phyloP scores from a whole-genome alignment of 2,329 filamentous ascomycete genomes.

The Hymenoscyphus repandus region DNA sequence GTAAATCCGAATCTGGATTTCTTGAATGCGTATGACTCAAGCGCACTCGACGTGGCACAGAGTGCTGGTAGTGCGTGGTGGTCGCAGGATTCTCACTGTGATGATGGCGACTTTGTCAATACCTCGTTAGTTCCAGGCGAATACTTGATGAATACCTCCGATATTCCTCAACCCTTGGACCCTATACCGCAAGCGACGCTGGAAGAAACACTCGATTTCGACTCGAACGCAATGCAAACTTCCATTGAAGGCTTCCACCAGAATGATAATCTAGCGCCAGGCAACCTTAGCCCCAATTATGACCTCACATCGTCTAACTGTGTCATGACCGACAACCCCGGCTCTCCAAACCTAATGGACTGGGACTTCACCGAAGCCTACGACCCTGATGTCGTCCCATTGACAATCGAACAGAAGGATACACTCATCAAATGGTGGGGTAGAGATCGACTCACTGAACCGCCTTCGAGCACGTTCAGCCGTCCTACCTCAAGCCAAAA shows the following conservation, averaged over 20 bases:
- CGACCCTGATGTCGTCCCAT: neutral
- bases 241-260: neutral
- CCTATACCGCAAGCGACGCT: neutral
- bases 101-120: neutral
- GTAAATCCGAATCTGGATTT: neutral
- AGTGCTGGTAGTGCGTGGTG: neutral
- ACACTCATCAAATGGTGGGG: slow-evolving; percentile 8
- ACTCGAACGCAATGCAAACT: neutral
- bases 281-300: neutral
- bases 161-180: neutral
- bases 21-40: neutral
- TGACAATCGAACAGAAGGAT: neutral
- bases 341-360: neutral
- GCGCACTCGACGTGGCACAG: neutral
- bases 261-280: neutral
- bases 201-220: neutral
- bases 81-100: neutral
- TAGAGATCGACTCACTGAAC: slow-evolving; percentile 1
- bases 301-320: neutral
- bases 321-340: neutral
- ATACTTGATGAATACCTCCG: neutral
- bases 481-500: neutral
- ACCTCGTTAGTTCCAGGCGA: neutral
- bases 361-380: neutral
- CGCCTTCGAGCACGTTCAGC: neutral